Base-by-base conservation (phyloP, 345 rosid genomes). In the Abelmoschus esculentus region DNA sequence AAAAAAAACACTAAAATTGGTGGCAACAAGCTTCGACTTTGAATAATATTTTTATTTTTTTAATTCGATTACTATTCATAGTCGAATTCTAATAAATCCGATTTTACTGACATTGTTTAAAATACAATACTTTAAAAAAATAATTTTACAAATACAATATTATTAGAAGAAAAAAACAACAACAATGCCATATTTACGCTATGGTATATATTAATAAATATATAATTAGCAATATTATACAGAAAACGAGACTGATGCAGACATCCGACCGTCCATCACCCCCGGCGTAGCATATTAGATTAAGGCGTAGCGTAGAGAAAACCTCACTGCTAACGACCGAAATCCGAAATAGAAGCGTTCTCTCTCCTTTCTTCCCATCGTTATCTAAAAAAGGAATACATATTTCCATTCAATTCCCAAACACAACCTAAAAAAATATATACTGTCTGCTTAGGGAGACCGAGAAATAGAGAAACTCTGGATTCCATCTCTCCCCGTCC, bases 401-500 rank as follows among this genome's bases (percentile, higher is more conserved):
- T 57, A 26, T 28, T 28, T 57, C n/a, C 19, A 22, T 29, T 29
- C 60, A n/a, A n/a, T 32, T 53, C 19, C 28, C 0, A 31, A 18
- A 52, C 49, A 9, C 61, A 26, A 11, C 0, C 26, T 56, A 56
- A 56, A 26, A 0, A 67, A n/a, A 15, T 3, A 11, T 0, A 10
- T 57, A 13, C 61, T 56, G 10, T 1, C 18, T 22, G 26, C 36
- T 28, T 28, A 57, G 34, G n/a, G 59, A 22, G 52, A 26, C 52
- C 60, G 50, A 59, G 73, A 71, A 71, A 68, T 56, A 61, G 78
- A 72, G 87, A 77, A 84, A 79, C 86, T 81, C 83, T 85, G 90
- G 93, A 85, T 87, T 82, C 89, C 70, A 58, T 72, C 77, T 74
- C 73, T 77, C 78, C 69, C 95, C 98, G 92, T 88, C 90, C 87